Percentiles rank a stretch among this genome's conserved stretches.
These are phyloP conservation scores for Xylaria sp. DNA, from an alignment of 2,329 filamentous ascomycete genomes.

Conservation along the genomic window DNA sequence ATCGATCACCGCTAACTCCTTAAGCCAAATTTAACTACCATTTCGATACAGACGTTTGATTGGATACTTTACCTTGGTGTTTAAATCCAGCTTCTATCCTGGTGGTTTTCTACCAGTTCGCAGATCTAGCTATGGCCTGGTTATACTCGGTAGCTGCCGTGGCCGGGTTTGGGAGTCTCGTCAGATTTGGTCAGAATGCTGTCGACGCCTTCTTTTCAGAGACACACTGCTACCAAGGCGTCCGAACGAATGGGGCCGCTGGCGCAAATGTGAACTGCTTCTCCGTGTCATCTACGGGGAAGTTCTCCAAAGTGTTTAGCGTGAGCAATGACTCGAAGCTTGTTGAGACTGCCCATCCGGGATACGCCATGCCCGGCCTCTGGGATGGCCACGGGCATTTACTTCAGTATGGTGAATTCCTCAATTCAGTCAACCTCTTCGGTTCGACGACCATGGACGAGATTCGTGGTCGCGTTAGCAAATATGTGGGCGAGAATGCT, in stretches of 20 bases:
- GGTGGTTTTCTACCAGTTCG: background rate
- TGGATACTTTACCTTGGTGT: background rate
- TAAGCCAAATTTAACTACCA: background rate
- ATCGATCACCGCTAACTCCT: background rate
- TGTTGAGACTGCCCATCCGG: conserved; percentile 51
- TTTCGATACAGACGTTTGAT: background rate
- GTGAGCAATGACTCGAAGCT: conserved; percentile 46
- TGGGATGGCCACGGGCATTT: conserved; percentile 79
- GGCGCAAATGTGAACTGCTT: conserved; percentile 63
- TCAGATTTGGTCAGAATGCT: conserved; percentile 40
- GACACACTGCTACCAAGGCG: conserved; percentile 57
- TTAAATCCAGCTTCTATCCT: background rate
- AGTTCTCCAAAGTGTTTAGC: conserved; percentile 61
- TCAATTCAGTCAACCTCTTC: conserved; percentile 73
- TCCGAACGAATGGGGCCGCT: conserved; percentile 55
- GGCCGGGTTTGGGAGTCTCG: conserved; percentile 41
- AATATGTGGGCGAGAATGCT: conserved; percentile 62
- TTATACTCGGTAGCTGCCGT: conserved; percentile 38
- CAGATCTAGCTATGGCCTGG: conserved; percentile 31
- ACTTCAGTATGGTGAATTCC: conserved; percentile 72
- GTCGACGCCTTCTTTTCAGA: conserved; percentile 43
- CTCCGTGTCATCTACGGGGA: conserved; percentile 59
- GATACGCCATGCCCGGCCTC: conserved; percentile 71
- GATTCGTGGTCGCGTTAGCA: conserved; percentile 61
- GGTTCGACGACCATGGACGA: conserved; percentile 66